These are phyloP conservation scores for Trypanosoma mega DNA, from an alignment of 208 protist genomes.

Conservation along the genomic window DNA sequence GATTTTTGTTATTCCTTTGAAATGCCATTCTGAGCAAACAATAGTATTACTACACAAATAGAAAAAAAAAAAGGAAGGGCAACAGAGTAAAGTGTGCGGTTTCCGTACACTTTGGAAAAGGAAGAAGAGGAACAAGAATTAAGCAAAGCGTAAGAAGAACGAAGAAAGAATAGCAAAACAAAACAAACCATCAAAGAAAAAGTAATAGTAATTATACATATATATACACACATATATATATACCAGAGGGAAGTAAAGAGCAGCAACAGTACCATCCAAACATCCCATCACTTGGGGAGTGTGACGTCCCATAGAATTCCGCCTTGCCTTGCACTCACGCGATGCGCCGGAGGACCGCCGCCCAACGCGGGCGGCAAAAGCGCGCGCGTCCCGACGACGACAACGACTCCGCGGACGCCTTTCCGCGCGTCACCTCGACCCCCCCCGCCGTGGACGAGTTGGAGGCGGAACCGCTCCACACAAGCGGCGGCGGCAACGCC, in stretches of 20 bases:
- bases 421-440: too few relatives aligned
- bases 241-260: not conserved
- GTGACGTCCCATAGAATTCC: too few relatives aligned
- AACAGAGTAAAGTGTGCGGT: not conserved
- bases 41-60: not conserved
- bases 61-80: not conserved
- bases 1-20: not conserved
- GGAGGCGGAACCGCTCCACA: not conserved
- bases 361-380: constrained; percentile 12
- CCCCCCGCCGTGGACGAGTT: not conserved
- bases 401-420: not conserved
- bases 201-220: not conserved
- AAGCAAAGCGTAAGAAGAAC: not conserved
- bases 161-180: constrained; percentile 2
- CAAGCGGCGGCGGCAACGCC: not conserved
- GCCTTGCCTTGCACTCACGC: too few relatives aligned
- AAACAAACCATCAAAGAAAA: not conserved
- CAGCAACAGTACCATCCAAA: not conserved
- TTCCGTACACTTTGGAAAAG: too few relatives aligned
- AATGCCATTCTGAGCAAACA: not conserved
- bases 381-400: constrained; percentile 1
- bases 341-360: constrained; percentile 16
- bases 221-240: not conserved
- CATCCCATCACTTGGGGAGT: too few relatives aligned
- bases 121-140: not conserved